phyloP scores from a whole-genome alignment of 108 stramenopile species.

The Cyclotella choctawhatcheeana region DNA sequence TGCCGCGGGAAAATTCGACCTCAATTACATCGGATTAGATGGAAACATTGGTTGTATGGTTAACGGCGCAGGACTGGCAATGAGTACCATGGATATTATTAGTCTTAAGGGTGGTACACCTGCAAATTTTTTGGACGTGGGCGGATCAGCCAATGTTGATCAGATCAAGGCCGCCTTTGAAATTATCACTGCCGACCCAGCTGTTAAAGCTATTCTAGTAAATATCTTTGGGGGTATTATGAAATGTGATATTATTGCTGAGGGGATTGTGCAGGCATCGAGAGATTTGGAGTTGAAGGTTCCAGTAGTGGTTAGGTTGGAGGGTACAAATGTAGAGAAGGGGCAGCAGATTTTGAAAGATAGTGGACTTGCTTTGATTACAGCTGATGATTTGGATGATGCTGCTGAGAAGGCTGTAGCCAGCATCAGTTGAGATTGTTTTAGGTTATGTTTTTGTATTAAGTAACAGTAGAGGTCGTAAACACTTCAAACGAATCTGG shows the following conservation, averaged over 20 bases:
- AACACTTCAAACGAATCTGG: no score
- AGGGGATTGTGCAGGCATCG: constrained; percentile 76
- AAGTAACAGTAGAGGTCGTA: no score
- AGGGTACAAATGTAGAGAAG: constrained; percentile 79
- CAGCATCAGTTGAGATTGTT: background rate
- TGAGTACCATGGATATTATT: constrained; percentile 91
- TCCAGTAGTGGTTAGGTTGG: constrained; percentile 78
- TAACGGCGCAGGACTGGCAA: constrained; percentile 89
- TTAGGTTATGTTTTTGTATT: no score
- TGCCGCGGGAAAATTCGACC: constrained; percentile 65
- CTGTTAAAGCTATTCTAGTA: constrained; percentile 76
- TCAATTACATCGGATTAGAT: constrained; percentile 86
- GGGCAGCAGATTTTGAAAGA: constrained; percentile 72
- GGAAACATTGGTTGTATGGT: constrained; percentile 92
- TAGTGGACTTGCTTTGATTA: constrained; percentile 66
- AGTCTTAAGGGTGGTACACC: constrained; percentile 76
- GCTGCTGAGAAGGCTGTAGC: constrained; percentile 88
- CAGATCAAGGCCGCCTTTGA: constrained; percentile 62
- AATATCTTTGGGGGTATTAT: constrained; percentile 92
- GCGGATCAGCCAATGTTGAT: constrained; percentile 54
- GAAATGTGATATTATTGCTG: constrained; percentile 81
- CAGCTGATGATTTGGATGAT: constrained; percentile 85
- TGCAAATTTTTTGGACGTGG: constrained; percentile 88
- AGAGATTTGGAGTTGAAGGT: constrained; percentile 68
- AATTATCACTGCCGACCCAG: constrained; percentile 53